Conservation (phyloP, 352 stramenopile species). For the Globisporangium nodosum region DNA sequence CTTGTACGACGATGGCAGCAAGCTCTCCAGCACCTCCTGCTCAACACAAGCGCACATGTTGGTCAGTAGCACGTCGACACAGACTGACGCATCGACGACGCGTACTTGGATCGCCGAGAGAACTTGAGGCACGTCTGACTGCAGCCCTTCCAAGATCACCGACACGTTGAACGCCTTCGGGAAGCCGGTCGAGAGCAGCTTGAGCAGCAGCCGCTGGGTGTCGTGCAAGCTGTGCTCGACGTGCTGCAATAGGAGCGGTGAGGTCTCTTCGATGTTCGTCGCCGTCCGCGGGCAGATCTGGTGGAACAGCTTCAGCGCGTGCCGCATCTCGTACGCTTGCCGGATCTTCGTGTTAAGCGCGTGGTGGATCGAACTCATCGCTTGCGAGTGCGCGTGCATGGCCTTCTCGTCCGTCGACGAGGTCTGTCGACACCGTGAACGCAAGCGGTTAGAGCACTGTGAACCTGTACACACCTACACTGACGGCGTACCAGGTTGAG, state of each 20-base stretch:
- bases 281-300: slow-evolving; percentile 67
- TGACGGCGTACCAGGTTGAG: slow-evolving; percentile 37
- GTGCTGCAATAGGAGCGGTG: slow-evolving; percentile 67
- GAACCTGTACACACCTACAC: neutral
- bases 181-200: slow-evolving; percentile 75
- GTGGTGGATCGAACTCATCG: slow-evolving; percentile 57
- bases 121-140: slow-evolving; percentile 67
- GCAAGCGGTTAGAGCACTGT: neutral
- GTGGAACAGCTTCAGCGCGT: slow-evolving; percentile 68
- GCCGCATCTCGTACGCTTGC: slow-evolving; percentile 69
- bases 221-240: slow-evolving; percentile 77
- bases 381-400: slow-evolving; percentile 44
- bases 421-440: slow-evolving; percentile 25
- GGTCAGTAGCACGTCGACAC: neutral
- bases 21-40: slow-evolving; percentile 77
- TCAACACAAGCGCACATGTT: neutral
- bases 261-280: slow-evolving; percentile 69
- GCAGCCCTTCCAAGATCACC: slow-evolving; percentile 74
- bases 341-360: slow-evolving; percentile 65
- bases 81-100: neutral
- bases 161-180: slow-evolving; percentile 78
- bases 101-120: slow-evolving; percentile 69
- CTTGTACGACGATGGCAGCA: slow-evolving; percentile 71
- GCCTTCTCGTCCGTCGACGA: slow-evolving; percentile 45
- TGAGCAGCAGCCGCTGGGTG: slow-evolving; percentile 64